Evolutionary conservation across 805 yeast species (phyloP), one percentile per base, ranked within the genome.

Genomic region (Lipomyces lipofer): DNA sequence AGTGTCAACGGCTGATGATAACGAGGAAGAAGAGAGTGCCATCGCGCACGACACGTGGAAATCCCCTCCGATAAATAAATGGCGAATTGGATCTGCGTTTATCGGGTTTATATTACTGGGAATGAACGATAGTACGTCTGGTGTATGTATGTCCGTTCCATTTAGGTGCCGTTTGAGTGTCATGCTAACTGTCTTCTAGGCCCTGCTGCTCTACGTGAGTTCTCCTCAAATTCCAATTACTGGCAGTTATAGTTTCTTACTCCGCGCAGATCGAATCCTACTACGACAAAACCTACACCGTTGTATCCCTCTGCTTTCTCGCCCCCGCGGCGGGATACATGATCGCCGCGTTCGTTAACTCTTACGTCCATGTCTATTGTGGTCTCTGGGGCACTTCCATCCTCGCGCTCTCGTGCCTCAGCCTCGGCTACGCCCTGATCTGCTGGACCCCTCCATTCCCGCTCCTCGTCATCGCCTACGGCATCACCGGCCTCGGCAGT

Each of bases 271-370:
- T 82, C 42, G 85, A 82, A 60, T 63, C 54, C 2, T 72, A 76
- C 64, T 82, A 80, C 62, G 48, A 65, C 33, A 72, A 81, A 50
- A 69, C 69, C 13, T 82, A 82, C 64, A 73, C 83, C 1, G 60
- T 79, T 13, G 83, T 81, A 1, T 80, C 86, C 1, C 61, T 79
- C 49, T 75, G 81, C 47, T 80, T 85, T 83, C 67, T 82, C 51
- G 73, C 79, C 33, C 79, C 76, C 62, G 84, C 85, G 0, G 51
- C 74, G 15, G 86, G 86, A 0, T 82, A 71, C 63, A 75, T 81
- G n/a, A 25, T 73, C 2, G 70, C 81, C 38, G 85, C 85, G 0
- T 62, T 74, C n/a, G 56, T 74, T 9, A 73, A 81, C 6, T 78
- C 78, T 60, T 65, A 69, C 47, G 54, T 80, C 47, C 78, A 77